A percentile compares a stretch with the other conserved stretches of the same genome.
Conservation (phyloP, 2,329 filamentous ascomycete genomes). For the Furcasterigmium furcatum region DNA sequence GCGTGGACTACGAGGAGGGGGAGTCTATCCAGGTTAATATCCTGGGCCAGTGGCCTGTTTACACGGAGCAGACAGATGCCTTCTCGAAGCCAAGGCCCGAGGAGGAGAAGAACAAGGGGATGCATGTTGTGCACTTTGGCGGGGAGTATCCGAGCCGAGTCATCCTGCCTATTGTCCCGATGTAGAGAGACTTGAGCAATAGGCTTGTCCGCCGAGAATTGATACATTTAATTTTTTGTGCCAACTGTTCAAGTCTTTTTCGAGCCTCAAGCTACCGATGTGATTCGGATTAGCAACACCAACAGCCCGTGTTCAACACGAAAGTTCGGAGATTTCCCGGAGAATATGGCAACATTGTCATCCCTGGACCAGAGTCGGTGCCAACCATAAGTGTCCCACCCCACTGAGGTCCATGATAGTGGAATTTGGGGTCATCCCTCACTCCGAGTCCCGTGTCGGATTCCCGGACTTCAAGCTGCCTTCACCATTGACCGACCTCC, state of each 20-base stretch:
- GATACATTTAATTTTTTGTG: not conserved
- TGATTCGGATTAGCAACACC: too few species aligned
- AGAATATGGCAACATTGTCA: too few species aligned
- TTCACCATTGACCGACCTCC: too few species aligned
- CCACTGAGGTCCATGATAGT: too few species aligned
- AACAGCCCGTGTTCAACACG: too few species aligned
- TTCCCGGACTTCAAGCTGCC: too few species aligned
- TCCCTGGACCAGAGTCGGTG: too few species aligned
- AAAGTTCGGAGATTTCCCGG: too few species aligned
- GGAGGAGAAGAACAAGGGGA: conserved; percentile 34
- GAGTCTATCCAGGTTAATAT: conserved; percentile 24
- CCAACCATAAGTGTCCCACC: too few species aligned
- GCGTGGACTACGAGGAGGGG: conserved; percentile 39
- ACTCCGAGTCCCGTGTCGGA: too few species aligned
- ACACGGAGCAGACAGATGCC: conserved; percentile 30
- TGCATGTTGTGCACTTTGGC: conserved; percentile 32
- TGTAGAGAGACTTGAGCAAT: not conserved
- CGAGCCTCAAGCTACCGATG: not conserved
- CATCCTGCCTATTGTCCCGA: conserved; percentile 22
- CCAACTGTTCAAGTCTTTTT: too few species aligned
- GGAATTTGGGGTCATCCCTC: too few species aligned
- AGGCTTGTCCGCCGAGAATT: not conserved
- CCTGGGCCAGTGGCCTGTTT: conserved; percentile 25
- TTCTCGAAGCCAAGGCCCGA: conserved; percentile 33
- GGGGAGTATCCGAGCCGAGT: conserved; percentile 30